Percentiles rank a stretch among this genome's conserved stretches.
phyloP scores from a whole-genome alignment of 352 stramenopile genomes.

The Peronospora belbahrii region DNA sequence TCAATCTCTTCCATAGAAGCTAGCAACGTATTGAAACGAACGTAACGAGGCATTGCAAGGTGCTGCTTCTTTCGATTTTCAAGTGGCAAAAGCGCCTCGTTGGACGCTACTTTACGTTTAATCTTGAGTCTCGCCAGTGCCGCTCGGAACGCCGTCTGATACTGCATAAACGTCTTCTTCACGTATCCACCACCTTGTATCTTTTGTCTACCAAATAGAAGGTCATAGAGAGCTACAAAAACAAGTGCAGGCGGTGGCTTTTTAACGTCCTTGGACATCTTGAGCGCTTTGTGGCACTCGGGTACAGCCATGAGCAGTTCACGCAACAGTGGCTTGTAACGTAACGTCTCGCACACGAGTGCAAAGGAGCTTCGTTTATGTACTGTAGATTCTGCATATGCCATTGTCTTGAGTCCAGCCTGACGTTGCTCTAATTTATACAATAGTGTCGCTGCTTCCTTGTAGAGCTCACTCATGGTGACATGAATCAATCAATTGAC shows the following conservation, averaged over 20 bases:
- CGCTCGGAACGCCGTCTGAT: constrained; percentile 61
- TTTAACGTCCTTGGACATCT: constrained; percentile 40
- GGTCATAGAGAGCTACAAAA: constrained; percentile 81
- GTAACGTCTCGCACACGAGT: constrained; percentile 84
- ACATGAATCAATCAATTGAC: background rate
- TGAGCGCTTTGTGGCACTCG: constrained; percentile 56
- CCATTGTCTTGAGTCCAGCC: constrained; percentile 80
- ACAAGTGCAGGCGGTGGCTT: constrained; percentile 45
- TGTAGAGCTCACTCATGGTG: constrained; percentile 78
- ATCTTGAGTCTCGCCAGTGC: constrained; percentile 81
- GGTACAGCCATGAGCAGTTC: constrained; percentile 64
- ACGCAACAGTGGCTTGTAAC: constrained; percentile 75
- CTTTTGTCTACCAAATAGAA: constrained; percentile 78
- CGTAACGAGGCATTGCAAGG: constrained; percentile 78
- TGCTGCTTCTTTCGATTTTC: constrained; percentile 73
- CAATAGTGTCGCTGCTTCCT: constrained; percentile 68
- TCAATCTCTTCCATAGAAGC: constrained; percentile 37
- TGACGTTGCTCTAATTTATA: constrained; percentile 69
- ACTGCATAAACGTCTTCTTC: constrained; percentile 80
- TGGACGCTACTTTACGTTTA: constrained; percentile 63
- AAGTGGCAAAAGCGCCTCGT: constrained; percentile 70
- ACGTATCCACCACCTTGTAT: constrained; percentile 83
- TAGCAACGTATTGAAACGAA: constrained; percentile 91
- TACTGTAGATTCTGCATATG: constrained; percentile 68
- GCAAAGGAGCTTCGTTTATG: constrained; percentile 87